Conservation (phyloP, 1,284 basidiomycete species). For the Cryptococcus maquisensis region DNA sequence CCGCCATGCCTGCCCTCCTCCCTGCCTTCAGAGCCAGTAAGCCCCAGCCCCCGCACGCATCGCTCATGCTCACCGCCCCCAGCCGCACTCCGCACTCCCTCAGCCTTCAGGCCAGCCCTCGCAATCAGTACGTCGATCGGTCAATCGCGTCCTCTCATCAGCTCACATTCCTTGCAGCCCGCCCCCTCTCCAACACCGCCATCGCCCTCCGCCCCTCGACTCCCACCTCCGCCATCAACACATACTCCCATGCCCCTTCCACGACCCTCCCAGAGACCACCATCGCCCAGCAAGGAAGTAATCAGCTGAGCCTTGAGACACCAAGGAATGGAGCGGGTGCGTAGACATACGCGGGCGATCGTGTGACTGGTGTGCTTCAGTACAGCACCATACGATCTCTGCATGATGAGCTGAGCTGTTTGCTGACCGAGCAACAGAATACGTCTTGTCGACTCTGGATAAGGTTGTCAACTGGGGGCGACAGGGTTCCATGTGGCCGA, state of each 20-base stretch:
- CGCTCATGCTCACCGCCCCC: slow-evolving; percentile 4
- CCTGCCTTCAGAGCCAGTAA: slow-evolving; percentile 35
- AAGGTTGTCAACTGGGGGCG: slow-evolving; percentile 97
- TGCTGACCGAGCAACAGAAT: slow-evolving; percentile 59
- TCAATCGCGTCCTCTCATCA: background rate
- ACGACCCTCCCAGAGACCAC: slow-evolving; percentile 45
- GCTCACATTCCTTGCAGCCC: slow-evolving; percentile 14
- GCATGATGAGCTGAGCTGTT: background rate
- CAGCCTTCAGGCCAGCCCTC: slow-evolving; percentile 34
- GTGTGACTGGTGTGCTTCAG: too few species aligned
- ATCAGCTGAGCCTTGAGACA: slow-evolving; percentile 78
- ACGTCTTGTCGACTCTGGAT: slow-evolving; percentile 92
- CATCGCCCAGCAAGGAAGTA: slow-evolving; percentile 68
- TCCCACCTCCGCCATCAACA: slow-evolving; percentile 27
- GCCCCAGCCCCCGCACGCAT: background rate
- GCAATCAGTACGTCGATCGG: slow-evolving; percentile 29
- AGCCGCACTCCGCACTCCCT: slow-evolving; percentile 26
- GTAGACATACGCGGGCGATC: slow-evolving; percentile 23
- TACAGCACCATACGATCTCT: too few species aligned
- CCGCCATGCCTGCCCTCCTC: slow-evolving; percentile 30
- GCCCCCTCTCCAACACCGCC: slow-evolving; percentile 33
- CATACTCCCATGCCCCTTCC: slow-evolving; percentile 26
- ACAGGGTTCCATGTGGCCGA: slow-evolving; percentile 98
- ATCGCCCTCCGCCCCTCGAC: slow-evolving; percentile 29
- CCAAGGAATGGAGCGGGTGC: slow-evolving; percentile 84